These are phyloP conservation scores for Zasmidium angulare DNA, from an alignment of 2,329 filamentous ascomycete species.

Conservation along the genomic window DNA sequence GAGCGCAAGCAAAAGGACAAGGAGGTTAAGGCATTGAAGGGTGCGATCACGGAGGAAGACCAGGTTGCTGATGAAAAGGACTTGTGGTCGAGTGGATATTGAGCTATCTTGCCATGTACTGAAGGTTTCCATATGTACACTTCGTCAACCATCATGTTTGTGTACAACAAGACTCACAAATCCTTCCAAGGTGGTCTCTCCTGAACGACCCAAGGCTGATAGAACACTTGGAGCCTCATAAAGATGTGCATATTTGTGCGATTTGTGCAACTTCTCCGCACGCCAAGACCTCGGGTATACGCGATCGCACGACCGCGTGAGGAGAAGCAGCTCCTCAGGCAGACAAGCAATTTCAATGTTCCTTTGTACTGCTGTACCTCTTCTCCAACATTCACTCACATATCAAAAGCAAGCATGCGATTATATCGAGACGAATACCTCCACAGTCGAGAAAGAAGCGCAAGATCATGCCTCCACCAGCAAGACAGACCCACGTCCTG, in stretches of 20 bases:
- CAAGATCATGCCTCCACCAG: not conserved
- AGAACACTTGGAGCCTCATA: not conserved
- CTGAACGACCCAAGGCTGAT: too few relatives aligned
- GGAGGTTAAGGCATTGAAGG: constrained; percentile 55
- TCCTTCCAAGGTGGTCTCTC: too few relatives aligned
- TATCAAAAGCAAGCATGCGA: not conserved
- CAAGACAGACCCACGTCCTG: not conserved
- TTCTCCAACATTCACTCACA: not conserved
- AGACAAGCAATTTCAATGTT: not conserved
- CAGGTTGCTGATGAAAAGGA: constrained; percentile 62
- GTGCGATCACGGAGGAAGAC: constrained; percentile 60
- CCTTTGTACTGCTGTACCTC: not conserved
- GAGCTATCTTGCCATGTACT: not conserved
- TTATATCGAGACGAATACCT: not conserved
- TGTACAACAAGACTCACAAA: too few relatives aligned
- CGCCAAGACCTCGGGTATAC: not conserved
- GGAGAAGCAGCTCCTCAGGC: not conserved
- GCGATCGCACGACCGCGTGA: not conserved
- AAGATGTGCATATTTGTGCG: too few relatives aligned
- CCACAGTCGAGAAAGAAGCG: not conserved
- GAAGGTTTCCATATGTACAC: not conserved
- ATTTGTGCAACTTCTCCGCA: not conserved
- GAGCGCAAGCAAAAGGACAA: constrained; percentile 70
- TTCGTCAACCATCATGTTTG: too few relatives aligned
- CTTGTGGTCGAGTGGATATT: constrained; percentile 51